These are phyloP conservation scores for Candida parachauliodes DNA, from an alignment of 805 yeast genomes.

Conservation along the genomic window DNA sequence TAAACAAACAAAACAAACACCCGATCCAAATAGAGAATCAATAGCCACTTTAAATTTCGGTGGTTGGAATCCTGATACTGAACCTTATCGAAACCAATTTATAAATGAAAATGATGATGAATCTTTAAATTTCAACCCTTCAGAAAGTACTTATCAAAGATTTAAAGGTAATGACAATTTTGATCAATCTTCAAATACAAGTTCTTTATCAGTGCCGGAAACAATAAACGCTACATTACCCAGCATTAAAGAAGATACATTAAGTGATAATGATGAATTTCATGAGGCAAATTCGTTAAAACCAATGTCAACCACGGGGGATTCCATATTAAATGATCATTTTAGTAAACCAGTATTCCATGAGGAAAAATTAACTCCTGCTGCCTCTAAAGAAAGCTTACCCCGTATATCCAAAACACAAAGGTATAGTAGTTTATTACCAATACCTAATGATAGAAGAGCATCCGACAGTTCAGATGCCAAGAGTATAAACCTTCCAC, in stretches of 20 bases:
- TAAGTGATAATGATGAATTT: conserved; percentile 14
- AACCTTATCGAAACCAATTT: conserved; percentile 45
- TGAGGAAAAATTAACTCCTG: conserved; percentile 27
- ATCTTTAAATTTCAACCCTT: conserved; percentile 25
- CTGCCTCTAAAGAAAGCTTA: conserved; percentile 13
- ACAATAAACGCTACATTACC: conserved; percentile 39
- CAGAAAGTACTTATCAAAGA: conserved; percentile 20
- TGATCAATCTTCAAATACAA: conserved; percentile 17
- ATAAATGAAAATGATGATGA: conserved; percentile 40
- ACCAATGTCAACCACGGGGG: conserved; percentile 13
- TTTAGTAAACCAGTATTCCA: conserved; percentile 18
- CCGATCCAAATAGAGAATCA: conserved; percentile 27
- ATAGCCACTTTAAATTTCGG: conserved; percentile 44
- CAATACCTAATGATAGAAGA: not conserved
- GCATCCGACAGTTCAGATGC: conserved; percentile 1
- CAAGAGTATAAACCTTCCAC: not conserved
- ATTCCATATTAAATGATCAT: conserved; percentile 24
- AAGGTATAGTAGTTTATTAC: conserved; percentile 24
- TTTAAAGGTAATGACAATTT: conserved; percentile 20
- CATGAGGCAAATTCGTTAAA: conserved; percentile 9
- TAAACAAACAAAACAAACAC: conserved; percentile 1
- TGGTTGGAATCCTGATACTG: conserved; percentile 59
- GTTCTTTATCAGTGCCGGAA: conserved; percentile 37
- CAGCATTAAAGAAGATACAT: conserved; percentile 30
- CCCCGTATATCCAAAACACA: conserved; percentile 9